Base-by-base conservation (phyloP, 805 yeast species). In the Schwanniomyces sp. region DNA sequence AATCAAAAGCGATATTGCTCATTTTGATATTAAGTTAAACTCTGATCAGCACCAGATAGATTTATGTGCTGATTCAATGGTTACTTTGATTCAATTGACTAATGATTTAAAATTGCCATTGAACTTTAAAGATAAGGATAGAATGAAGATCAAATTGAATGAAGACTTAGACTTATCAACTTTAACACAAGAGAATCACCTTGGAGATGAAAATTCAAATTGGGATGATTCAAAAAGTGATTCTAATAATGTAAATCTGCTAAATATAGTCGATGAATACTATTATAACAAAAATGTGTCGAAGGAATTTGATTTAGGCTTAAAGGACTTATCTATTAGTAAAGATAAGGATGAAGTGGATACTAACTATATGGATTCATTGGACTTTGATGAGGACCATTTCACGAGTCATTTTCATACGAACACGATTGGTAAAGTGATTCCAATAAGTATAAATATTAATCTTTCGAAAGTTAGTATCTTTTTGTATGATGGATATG, bases 401-500 rank as follows among this genome's bases (percentile, higher is more conserved):
- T 65, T 66, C 39, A 47, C 49, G 1, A 29, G 46, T 18, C 43
- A 34, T 2, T 41, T 32, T 1, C 39, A 44, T 5, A 25, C 21
- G 8, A 29, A 40, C 12, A 27, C 18, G 1, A 38, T 30, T 4
- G 28, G 43, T 7, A 38, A 42, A 3, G 56, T 60, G 2, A 50
- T 56, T 26, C 69, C 70, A 1, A 48, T 68, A 6, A 56, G 52
- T 28, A 8, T 72, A 18, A 66, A 66, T 36, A 48, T 73, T 7
- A 69, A 70, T 39, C 57, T 76, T 5, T 61, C 75, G 2, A 75
- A 74, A 41, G 64, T 72, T 0, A 59, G 57, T 1, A 56, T 86
- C 2, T 79, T 74, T 43, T 66, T 92, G 16, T 84, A 79, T 62
- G 99, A 94, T 68, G 99, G 99, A 0, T 94, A 85, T 60, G 98